phyloP scores from a whole-genome alignment of 257 asterid genomes.

The Solanum dulcamara region DNA sequence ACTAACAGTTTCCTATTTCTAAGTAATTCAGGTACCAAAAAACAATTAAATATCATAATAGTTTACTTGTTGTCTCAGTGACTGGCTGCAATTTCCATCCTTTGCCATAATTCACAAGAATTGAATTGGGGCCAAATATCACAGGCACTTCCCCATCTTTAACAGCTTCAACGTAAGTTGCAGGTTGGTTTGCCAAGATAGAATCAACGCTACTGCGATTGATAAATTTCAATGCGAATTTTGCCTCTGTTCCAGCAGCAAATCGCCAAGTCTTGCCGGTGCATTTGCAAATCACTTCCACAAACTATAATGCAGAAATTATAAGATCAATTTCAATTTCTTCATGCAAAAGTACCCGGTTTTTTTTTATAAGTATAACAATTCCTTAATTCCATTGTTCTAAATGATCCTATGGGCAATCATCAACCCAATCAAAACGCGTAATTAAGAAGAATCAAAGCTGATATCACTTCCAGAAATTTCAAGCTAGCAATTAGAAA shows the following conservation, averaged over 20 bases:
- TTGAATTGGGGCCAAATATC: conserved; percentile 64
- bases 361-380: background rate
- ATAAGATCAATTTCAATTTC: background rate
- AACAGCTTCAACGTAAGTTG: conserved; percentile 65
- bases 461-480: background rate
- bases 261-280: conserved; percentile 74
- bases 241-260: conserved; percentile 67
- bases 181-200: conserved; percentile 17
- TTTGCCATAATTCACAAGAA: conserved; percentile 58
- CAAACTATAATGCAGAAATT: conserved; percentile 26
- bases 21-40: background rate
- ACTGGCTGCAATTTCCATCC: conserved; percentile 74
- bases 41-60: background rate
- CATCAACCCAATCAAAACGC: background rate
- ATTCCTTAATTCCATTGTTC: background rate
- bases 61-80: conserved; percentile 25
- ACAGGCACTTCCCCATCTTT: conserved; percentile 73
- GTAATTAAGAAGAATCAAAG: background rate
- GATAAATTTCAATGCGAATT: conserved; percentile 59
- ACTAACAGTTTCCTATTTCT: background rate
- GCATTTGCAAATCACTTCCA: conserved; percentile 71
- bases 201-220: conserved; percentile 35
- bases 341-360: background rate
- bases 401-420: background rate
- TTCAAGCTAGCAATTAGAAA: background rate